Conservation (phyloP, 139 green algal species). For the Picochlorum costavermella region DNA sequence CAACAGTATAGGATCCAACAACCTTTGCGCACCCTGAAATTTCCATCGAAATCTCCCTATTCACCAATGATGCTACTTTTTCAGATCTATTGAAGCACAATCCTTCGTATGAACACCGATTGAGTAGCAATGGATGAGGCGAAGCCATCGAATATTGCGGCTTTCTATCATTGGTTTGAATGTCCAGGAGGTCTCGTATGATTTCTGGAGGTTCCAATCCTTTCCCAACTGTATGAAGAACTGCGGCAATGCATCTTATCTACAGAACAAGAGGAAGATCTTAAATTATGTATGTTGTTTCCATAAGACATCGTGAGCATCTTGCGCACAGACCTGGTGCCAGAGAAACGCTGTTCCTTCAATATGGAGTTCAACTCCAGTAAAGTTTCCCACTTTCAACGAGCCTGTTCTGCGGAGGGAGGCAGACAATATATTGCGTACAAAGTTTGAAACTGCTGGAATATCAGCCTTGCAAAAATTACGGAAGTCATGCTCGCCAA, state of each 20-base stretch:
- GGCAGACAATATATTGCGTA: slow-evolving; percentile 43
- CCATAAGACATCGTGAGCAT: not conserved
- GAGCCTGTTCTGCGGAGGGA: not conserved
- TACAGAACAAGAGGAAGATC: not conserved
- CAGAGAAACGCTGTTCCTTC: slow-evolving; percentile 75
- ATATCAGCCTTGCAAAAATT: slow-evolving; percentile 88
- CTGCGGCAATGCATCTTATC: slow-evolving; percentile 85
- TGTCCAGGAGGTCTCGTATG: slow-evolving; percentile 65
- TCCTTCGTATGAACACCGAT: slow-evolving; percentile 42
- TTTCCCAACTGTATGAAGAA: slow-evolving; percentile 84
- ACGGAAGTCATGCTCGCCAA: slow-evolving; percentile 88
- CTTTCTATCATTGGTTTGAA: slow-evolving; percentile 49
- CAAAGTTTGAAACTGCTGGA: slow-evolving; percentile 49
- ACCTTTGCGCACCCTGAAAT: slow-evolving; percentile 9
- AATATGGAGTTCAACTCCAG: slow-evolving; percentile 34
- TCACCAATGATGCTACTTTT: slow-evolving; percentile 8
- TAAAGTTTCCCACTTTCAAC: slow-evolving; percentile 13
- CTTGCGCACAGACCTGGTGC: slow-evolving; percentile 58
- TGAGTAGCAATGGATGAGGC: slow-evolving; percentile 74
- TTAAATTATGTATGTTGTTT: too few relatives aligned
- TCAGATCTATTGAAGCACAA: slow-evolving; percentile 15
- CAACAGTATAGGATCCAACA: too few relatives aligned
- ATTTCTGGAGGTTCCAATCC: slow-evolving; percentile 64
- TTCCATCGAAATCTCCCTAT: slow-evolving; percentile 9
- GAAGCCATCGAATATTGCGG: slow-evolving; percentile 71